Conservation (phyloP, 106 monocot species). For the Chionographis japonica region DNA sequence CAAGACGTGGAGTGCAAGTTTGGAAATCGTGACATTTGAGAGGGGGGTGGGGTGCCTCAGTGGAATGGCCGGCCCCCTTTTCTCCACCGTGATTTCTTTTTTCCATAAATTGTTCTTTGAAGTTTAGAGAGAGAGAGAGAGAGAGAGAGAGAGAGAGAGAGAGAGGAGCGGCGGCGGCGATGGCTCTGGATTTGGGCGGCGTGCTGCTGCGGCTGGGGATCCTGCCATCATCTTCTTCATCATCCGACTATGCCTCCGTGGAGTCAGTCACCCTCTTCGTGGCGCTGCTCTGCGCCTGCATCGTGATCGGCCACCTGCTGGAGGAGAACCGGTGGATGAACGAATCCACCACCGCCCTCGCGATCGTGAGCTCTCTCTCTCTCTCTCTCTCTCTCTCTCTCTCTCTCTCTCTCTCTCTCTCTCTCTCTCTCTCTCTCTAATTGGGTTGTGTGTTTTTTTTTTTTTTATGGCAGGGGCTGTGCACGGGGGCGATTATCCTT, state of each 20-base stretch:
- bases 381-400: constrained; percentile 1
- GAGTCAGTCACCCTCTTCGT: constrained; percentile 22
- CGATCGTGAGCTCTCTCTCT: too few relatives aligned
- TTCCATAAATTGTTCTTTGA: too few relatives aligned
- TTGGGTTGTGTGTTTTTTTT: not conserved
- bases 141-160: too few relatives aligned
- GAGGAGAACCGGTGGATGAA: constrained; percentile 23
- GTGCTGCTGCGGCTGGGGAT: not conserved
- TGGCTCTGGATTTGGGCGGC: too few relatives aligned
- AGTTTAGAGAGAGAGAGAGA: too few relatives aligned
- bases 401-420: not conserved
- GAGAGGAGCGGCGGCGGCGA: too few relatives aligned
- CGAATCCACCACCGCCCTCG: constrained; percentile 20
- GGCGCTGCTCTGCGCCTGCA: constrained; percentile 22
- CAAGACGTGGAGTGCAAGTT: too few relatives aligned
- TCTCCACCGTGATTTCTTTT: too few relatives aligned
- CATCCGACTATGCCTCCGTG: not conserved
- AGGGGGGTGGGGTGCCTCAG: too few relatives aligned
- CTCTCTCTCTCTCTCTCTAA: not conserved
- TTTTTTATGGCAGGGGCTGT: constrained; percentile 5
- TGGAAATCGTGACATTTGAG: too few relatives aligned
- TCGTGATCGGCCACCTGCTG: constrained; percentile 28
- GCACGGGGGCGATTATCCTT: constrained; percentile 12
- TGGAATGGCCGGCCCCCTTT: too few relatives aligned
- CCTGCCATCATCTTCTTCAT: too few relatives aligned